Evolutionary conservation across 2,329 filamentous ascomycete species (phyloP).

Genomic region (Botrytis hyacinthi): DNA sequence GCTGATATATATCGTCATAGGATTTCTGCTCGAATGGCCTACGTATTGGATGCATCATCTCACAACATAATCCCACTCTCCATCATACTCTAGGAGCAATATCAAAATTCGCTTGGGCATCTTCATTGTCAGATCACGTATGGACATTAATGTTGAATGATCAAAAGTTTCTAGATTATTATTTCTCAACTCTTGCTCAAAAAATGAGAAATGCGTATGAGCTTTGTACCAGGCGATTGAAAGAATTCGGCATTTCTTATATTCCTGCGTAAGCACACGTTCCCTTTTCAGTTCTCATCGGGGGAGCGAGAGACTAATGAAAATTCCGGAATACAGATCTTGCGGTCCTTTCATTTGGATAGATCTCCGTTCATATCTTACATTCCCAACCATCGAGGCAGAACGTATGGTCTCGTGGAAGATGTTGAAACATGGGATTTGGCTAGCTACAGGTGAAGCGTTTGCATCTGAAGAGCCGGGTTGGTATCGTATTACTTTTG

Average conservation of each 20-base stretch:
- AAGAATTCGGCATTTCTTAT: slow-evolving; percentile 19
- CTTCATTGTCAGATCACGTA: slow-evolving; percentile 21
- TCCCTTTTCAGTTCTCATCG: background rate
- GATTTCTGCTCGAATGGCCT: slow-evolving; percentile 49
- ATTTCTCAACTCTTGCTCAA: slow-evolving; percentile 14
- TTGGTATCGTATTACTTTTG: slow-evolving; percentile 25
- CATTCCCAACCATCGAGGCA: slow-evolving; percentile 14
- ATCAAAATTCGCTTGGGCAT: slow-evolving; percentile 25
- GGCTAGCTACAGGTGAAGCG: slow-evolving; percentile 25
- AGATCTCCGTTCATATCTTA: slow-evolving; percentile 20
- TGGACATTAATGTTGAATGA: slow-evolving; percentile 23
- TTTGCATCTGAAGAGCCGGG: slow-evolving; percentile 22
- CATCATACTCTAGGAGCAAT: slow-evolving; percentile 18
- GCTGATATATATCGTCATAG: background rate
- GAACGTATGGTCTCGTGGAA: slow-evolving; percentile 21
- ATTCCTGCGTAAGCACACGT: slow-evolving; percentile 4
- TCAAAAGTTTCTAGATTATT: slow-evolving; percentile 20
- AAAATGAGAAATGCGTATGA: slow-evolving; percentile 21
- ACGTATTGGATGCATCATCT: slow-evolving; percentile 39
- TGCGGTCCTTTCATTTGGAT: slow-evolving; percentile 26
- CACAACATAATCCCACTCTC: slow-evolving; percentile 21
- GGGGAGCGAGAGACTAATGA: background rate
- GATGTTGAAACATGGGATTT: slow-evolving; percentile 24
- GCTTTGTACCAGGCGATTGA: slow-evolving; percentile 16
- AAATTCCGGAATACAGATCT: slow-evolving; percentile 1